Conservation (phyloP, 495 filamentous ascomycete genomes). For the Hyaloscypha variabilis region DNA sequence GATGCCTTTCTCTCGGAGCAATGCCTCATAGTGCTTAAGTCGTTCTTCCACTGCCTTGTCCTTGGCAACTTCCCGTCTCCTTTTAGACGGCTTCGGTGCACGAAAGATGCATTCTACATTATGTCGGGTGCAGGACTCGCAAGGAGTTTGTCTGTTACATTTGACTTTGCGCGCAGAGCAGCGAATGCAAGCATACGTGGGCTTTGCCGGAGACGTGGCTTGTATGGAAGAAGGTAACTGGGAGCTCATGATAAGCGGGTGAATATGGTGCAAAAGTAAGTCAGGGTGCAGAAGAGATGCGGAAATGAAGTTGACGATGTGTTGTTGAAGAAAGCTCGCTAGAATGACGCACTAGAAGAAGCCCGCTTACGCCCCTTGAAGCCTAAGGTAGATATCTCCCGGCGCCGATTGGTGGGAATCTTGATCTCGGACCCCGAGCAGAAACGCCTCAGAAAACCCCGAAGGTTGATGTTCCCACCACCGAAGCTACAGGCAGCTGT, state of each 20-base stretch:
- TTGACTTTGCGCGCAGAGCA: conserved; percentile 78
- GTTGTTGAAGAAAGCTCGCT: background rate
- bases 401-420: conserved; percentile 7
- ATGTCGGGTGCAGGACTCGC: conserved; percentile 77
- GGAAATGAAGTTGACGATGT: no score
- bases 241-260: background rate
- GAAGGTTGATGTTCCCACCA: background rate
- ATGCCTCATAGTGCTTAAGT: conserved; percentile 53
- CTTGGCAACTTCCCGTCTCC: conserved; percentile 55
- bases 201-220: background rate
- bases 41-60: conserved; percentile 52
- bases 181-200: conserved; percentile 64
- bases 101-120: conserved; percentile 78
- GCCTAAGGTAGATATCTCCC: no score
- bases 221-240: background rate
- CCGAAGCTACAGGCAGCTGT: background rate
- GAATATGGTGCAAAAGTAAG: background rate
- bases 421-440: background rate
- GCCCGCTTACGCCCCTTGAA: no score
- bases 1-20: conserved; percentile 46
- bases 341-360: no score
- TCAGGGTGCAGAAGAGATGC: no score
- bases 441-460: background rate
- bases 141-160: conserved; percentile 77
- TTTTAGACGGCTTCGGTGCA: conserved; percentile 71